phyloP scores from a whole-genome alignment of 768 basidiomycete species.

The Leccinum subtestaceum region DNA sequence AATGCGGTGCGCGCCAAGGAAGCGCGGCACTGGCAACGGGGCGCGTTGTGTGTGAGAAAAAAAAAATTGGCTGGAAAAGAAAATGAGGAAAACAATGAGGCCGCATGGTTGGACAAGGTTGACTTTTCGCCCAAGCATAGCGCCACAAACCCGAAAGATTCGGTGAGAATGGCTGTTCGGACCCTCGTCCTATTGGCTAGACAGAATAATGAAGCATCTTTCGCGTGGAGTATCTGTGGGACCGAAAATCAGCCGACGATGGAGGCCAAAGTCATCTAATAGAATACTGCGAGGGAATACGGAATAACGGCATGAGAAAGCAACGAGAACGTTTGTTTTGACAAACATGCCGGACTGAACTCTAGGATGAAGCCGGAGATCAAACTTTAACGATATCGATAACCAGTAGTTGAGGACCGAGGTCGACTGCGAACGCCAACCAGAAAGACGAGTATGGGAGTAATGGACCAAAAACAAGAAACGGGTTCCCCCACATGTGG shows the following conservation, averaged over 20 bases:
- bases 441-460: neutral
- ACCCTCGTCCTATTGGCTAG: neutral
- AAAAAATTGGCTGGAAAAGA: neutral
- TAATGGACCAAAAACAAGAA: neutral
- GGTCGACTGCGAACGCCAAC: neutral
- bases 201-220: neutral
- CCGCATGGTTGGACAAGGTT: neutral
- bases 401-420: neutral
- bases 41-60: neutral
- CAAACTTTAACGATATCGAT: neutral
- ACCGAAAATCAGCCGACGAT: neutral
- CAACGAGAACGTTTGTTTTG: neutral
- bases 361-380: neutral
- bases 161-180: neutral
- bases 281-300: neutral
- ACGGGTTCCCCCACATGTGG: constrained; percentile 6
- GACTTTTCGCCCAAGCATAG: neutral
- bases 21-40: neutral
- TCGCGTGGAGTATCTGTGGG: neutral
- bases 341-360: neutral
- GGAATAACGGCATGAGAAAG: neutral
- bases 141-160: constrained; percentile 16
- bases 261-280: neutral
- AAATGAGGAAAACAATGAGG: neutral
- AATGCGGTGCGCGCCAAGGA: constrained; percentile 9